Base-by-base conservation (phyloP, 2,329 filamentous ascomycete species). In the Botrytis fragariae region DNA sequence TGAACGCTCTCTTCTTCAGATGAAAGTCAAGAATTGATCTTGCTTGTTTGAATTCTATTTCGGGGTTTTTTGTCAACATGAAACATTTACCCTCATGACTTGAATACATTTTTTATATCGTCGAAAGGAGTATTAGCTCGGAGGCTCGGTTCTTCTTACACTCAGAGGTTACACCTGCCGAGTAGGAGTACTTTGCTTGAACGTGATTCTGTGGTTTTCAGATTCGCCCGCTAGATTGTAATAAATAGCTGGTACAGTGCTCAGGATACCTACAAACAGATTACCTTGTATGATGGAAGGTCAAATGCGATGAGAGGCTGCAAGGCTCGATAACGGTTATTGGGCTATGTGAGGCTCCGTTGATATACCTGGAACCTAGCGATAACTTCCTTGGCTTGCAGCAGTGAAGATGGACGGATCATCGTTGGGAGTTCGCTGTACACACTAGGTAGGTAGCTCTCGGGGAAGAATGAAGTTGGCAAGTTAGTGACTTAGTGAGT, bases 291-390 rank as follows among this genome's bases (percentile, higher is more conserved):
- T 45, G 35, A 39, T 29, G 20, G 29, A 48, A 37, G 18, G 29
- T 64, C 59, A 25, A 39, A 42, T 39, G 22, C 25, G 12, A 42
- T 39, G 3, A 7, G 35, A 42, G 16, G 35, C 22, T 29, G 14
- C 10, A 42, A 61, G 32, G 59, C 32, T 37, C 12, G 25, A 25
- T 62, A 10, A 8, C 37, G 60, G 35, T 1, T 42, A 18, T n/a
- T 42, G 60, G 60, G 35, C 25, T n/a, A 62, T 16, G 35, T 39
- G 60, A 62, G 60, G 60, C 60, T 44, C 61, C 61, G 61, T 63
- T 16, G 22, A 44, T 22, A 12, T 44, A 63, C 20, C 37, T 22
- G 25, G 39, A 63, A n/a, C 37, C 61, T 20, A 22, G 16, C 37
- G 37, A 16, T 42, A 63, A 63, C 37, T n/a, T n/a, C n/a, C n/a